Percentiles rank a stretch among this genome's conserved stretches.
phyloP scores from a whole-genome alignment of 495 filamentous ascomycete species.

The Penicillium chermesinum region DNA sequence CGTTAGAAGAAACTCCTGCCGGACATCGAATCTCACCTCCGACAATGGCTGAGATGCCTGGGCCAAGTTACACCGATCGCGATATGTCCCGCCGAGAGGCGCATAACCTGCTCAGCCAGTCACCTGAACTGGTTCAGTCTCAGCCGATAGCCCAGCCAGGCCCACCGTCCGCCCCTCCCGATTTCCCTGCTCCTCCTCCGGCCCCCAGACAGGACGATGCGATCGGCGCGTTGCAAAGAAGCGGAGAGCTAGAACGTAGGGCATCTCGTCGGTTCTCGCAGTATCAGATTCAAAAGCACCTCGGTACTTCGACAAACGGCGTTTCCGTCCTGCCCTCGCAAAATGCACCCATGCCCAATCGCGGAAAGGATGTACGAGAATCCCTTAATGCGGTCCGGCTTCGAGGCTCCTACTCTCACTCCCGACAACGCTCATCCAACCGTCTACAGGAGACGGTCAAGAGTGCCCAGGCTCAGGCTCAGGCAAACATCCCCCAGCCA shows the following conservation, averaged over 20 bases:
- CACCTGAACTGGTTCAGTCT: slow-evolving; percentile 47
- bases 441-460: slow-evolving; percentile 54
- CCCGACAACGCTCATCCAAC: slow-evolving; percentile 53
- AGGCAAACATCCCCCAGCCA: slow-evolving; percentile 64
- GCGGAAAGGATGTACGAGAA: slow-evolving; percentile 82
- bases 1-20: slow-evolving; percentile 41
- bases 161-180: slow-evolving; percentile 28
- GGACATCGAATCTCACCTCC: slow-evolving; percentile 44
- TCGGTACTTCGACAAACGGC: slow-evolving; percentile 73
- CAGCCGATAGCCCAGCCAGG: slow-evolving; percentile 31
- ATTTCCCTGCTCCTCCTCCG: slow-evolving; percentile 59
- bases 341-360: slow-evolving; percentile 81
- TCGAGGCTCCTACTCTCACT: slow-evolving; percentile 64
- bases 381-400: slow-evolving; percentile 87
- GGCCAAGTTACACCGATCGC: slow-evolving; percentile 33
- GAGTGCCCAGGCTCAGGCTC: slow-evolving; percentile 35
- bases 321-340: slow-evolving; percentile 83
- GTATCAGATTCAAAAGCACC: slow-evolving; percentile 91
- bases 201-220: slow-evolving; percentile 85
- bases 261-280: slow-evolving; percentile 90
- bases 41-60: slow-evolving; percentile 20
- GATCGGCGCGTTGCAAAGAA: slow-evolving; percentile 81
- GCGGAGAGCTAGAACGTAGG: slow-evolving; percentile 86
- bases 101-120: slow-evolving; percentile 48
- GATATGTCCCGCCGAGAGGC: slow-evolving; percentile 46